These are phyloP conservation scores for Theobroma grandiflorum DNA, from an alignment of 441 rosid genomes.

Conservation along the genomic window DNA sequence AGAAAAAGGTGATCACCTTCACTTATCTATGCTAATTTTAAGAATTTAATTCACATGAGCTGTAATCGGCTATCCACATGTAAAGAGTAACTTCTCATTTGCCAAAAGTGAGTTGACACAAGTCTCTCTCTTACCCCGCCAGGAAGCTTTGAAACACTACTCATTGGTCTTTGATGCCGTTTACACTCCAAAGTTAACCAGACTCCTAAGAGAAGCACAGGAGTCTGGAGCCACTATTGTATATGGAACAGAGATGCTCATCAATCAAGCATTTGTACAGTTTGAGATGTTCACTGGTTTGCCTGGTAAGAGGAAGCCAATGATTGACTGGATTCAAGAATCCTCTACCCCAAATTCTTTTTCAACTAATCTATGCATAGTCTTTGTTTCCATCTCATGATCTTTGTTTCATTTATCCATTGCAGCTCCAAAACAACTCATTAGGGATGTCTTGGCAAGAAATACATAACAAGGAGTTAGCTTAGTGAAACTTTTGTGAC, in stretches of 20 bases:
- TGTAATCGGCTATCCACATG: background rate
- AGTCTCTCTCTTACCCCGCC: constrained; percentile 3
- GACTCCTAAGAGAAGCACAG: constrained; percentile 60
- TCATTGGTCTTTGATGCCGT: constrained; percentile 62
- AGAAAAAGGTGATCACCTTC: background rate
- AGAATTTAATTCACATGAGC: background rate
- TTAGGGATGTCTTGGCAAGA: constrained; percentile 55
- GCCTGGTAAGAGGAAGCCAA: constrained; percentile 48
- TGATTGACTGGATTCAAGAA: background rate
- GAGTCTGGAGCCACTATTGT: constrained; percentile 58
- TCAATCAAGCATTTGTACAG: constrained; percentile 64
- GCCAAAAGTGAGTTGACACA: background rate
- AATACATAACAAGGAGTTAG: constrained; percentile 29
- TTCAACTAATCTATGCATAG: background rate
- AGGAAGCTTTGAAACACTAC: constrained; percentile 61
- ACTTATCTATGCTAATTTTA: background rate
- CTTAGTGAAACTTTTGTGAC: background rate
- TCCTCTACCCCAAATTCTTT: background rate
- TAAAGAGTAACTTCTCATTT: background rate
- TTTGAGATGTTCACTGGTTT: constrained; percentile 64
- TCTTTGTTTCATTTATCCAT: constrained; percentile 21
- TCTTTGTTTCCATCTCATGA: background rate
- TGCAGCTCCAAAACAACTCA: constrained; percentile 59
- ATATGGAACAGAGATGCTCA: constrained; percentile 60
- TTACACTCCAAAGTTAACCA: constrained; percentile 62